These are phyloP conservation scores for Petunia hybrid DNA, from an alignment of 305 asterid genomes.

Conservation along the genomic window DNA sequence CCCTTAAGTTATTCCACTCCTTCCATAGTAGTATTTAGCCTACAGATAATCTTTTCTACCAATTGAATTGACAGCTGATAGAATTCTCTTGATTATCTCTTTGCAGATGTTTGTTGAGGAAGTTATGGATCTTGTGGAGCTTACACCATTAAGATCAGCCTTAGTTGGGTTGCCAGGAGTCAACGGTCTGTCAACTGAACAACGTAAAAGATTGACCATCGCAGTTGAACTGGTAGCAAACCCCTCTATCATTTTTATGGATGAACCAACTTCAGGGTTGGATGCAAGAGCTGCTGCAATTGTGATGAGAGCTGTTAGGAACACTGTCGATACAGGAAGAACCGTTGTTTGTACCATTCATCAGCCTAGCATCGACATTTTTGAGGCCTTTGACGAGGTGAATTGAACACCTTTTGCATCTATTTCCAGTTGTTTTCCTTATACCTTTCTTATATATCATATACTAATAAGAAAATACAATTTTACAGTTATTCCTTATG, in stretches of 20 bases:
- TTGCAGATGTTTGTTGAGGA: conserved; percentile 48
- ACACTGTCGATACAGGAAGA: conserved; percentile 47
- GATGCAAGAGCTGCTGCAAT: conserved; percentile 57
- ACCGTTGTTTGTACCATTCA: conserved; percentile 48
- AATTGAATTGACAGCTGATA: neutral
- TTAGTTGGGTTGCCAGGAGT: conserved; percentile 53
- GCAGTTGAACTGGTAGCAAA: conserved; percentile 53
- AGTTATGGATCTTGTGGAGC: conserved; percentile 54
- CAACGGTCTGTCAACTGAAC: conserved; percentile 51
- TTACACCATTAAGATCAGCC: conserved; percentile 41
- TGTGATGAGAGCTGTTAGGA: conserved; percentile 52
- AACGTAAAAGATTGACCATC: conserved; percentile 50
- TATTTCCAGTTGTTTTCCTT: neutral
- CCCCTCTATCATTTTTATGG: conserved; percentile 54
- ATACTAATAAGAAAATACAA: neutral
- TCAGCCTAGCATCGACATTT: conserved; percentile 47
- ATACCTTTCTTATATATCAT: neutral
- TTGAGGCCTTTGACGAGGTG: conserved; percentile 53
- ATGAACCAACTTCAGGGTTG: conserved; percentile 52
- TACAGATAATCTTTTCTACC: neutral
- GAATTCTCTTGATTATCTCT: neutral
- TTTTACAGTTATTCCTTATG: conserved; percentile 41
- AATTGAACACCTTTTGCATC: neutral
- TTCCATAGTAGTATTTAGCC: neutral
- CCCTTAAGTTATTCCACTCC: neutral